Evolutionary conservation across 2,329 filamentous ascomycete species (phyloP).

Genomic region (Ophiosphaerella herpotricha): DNA sequence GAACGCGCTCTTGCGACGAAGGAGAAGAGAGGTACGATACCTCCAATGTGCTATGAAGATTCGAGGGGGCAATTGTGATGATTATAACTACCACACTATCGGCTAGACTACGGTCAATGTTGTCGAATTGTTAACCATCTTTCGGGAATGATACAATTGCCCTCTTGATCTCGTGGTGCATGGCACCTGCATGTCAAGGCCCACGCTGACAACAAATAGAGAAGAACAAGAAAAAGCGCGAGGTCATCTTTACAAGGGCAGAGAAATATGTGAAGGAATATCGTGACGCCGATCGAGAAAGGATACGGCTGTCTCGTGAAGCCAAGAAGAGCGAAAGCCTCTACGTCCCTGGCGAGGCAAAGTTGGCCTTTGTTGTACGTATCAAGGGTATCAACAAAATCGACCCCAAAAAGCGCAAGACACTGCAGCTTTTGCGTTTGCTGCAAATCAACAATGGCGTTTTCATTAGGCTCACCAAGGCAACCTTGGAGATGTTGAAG

Average conservation of each 20-base stretch:
- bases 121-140: conserved; percentile 99
- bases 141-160: conserved; percentile 85
- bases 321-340: conserved; percentile 92
- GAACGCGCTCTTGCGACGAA: conserved; percentile 77
- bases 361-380: conserved; percentile 96
- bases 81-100: conserved; percentile 85
- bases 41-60: conserved; percentile 16
- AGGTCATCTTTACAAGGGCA: conserved; percentile 99
- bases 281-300: conserved; percentile 97
- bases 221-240: conserved; percentile 98
- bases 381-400: conserved; percentile 99
- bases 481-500: conserved; percentile 95
- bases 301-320: conserved; percentile 87
- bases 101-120: conserved; percentile 97
- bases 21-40: conserved; percentile 85
- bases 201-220: conserved; percentile 54
- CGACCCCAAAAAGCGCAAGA: conserved; percentile 99
- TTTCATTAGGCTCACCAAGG: conserved; percentile 97
- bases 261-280: conserved; percentile 99
- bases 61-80: conserved; percentile 58
- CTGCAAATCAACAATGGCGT: conserved; percentile 99
- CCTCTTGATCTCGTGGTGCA: conserved; percentile 27
- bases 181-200: conserved; percentile 1
- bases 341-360: conserved; percentile 92
- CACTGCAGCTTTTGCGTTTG: conserved; percentile 97